phyloP scores from a whole-genome alignment of 2,329 filamentous ascomycete species.

The Diaporthe humulicola region DNA sequence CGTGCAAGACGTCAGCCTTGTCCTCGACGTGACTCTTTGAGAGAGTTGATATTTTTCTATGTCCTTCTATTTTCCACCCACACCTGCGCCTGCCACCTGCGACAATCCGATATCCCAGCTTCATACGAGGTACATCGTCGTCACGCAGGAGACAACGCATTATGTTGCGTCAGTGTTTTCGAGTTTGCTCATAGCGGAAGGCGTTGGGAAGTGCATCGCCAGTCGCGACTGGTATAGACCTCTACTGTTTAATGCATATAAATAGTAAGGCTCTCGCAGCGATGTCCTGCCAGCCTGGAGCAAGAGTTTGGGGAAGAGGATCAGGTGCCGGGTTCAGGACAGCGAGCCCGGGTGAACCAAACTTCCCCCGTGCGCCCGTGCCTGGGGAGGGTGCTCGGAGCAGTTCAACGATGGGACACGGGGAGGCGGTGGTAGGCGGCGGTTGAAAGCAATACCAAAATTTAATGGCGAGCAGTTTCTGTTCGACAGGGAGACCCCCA shows the following conservation, averaged over 20 bases:
- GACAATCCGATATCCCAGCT: conserved; percentile 36
- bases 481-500: neutral
- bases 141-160: conserved; percentile 35
- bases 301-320: conserved; percentile 20
- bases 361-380: conserved; percentile 7
- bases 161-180: conserved; percentile 39
- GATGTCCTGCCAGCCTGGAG: conserved; percentile 39
- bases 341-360: neutral
- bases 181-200: conserved; percentile 63
- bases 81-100: conserved; percentile 29
- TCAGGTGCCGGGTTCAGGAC: neutral
- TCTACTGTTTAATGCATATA: conserved; percentile 54
- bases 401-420: conserved; percentile 1
- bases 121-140: conserved; percentile 43
- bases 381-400: conserved; percentile 20
- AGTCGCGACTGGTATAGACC: conserved; percentile 40
- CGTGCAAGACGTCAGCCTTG: conserved; percentile 95
- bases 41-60: conserved; percentile 51
- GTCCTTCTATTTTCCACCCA: conserved; percentile 42
- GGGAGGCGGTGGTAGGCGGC: conserved; percentile 8
- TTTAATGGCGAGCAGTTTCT: conserved; percentile 1
- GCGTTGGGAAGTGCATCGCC: conserved; percentile 58
- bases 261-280: conserved; percentile 41
- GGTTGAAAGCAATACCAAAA: neutral
- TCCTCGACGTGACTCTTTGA: conserved; percentile 90